Evolutionary conservation across 495 filamentous ascomycete species (phyloP).

Genomic region (Barbatosphaeria neglecta): DNA sequence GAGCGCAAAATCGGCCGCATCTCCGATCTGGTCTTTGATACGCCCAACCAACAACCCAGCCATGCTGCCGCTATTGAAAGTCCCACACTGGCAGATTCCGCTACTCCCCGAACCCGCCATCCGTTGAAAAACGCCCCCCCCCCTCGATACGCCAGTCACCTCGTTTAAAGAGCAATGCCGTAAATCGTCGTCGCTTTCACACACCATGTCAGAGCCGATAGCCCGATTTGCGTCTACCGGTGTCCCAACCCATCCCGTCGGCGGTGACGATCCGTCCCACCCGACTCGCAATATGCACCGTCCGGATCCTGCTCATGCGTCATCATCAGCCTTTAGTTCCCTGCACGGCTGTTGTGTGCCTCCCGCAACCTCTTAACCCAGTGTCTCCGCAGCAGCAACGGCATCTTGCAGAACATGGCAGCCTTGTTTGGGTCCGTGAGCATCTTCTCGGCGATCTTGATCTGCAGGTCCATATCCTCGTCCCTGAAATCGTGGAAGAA

Average conservation of each 20-base stretch:
- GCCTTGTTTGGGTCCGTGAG: slow-evolving; percentile 41
- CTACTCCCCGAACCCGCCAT: neutral
- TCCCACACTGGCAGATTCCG: neutral
- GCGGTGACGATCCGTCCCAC: neutral
- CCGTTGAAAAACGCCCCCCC: neutral
- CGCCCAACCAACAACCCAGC: too few relatives aligned
- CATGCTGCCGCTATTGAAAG: neutral
- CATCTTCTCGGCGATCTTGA: slow-evolving; percentile 40
- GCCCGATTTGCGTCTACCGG: neutral
- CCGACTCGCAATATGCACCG: neutral
- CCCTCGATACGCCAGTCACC: neutral
- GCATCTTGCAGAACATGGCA: slow-evolving; percentile 44
- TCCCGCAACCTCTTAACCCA: slow-evolving; percentile 36
- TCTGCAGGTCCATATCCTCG: slow-evolving; percentile 36
- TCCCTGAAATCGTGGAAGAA: slow-evolving; percentile 36
- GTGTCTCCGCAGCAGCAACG: slow-evolving; percentile 26
- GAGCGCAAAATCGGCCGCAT: too few relatives aligned
- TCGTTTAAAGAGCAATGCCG: neutral
- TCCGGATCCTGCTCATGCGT: neutral
- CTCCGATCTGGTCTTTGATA: too few relatives aligned
- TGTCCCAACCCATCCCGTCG: neutral
- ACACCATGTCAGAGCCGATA: neutral
- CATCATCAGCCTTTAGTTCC: neutral
- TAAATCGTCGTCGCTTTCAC: neutral
- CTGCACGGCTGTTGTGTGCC: slow-evolving; percentile 28